phyloP scores from a whole-genome alignment of 371 early-diverging fungal species.

The Thermomucor indicae-seudaticae region DNA sequence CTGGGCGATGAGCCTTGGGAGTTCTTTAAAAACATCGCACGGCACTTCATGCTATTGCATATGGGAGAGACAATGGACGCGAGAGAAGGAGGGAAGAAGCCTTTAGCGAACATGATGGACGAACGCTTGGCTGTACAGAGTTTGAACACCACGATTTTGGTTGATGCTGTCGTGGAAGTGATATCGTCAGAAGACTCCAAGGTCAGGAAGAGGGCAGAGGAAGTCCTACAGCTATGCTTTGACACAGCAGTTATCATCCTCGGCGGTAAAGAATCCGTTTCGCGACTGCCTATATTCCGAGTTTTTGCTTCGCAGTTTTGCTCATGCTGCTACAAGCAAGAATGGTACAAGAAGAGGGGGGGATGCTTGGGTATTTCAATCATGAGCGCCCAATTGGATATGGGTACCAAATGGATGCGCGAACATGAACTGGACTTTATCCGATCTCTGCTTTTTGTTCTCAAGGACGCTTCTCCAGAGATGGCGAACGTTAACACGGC shows the following conservation, averaged over 20 bases:
- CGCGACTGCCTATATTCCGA: constrained; percentile 71
- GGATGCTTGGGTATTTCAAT: constrained; percentile 89
- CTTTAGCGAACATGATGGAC: constrained; percentile 44
- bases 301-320: constrained; percentile 76
- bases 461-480: constrained; percentile 89
- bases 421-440: constrained; percentile 92
- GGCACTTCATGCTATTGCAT: constrained; percentile 74
- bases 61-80: constrained; percentile 64
- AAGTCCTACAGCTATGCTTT: constrained; percentile 62
- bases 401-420: constrained; percentile 87
- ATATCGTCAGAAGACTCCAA: constrained; percentile 68
- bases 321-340: constrained; percentile 82
- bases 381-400: constrained; percentile 74
- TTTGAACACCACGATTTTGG: constrained; percentile 60
- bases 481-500: constrained; percentile 73
- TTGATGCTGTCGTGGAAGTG: constrained; percentile 77
- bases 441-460: constrained; percentile 85
- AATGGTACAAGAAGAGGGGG: constrained; percentile 82
- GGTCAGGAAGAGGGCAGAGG: constrained; percentile 66
- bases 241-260: constrained; percentile 55
- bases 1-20: constrained; percentile 65
- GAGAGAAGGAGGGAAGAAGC: constrained; percentile 47
- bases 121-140: constrained; percentile 39
- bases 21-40: constrained; percentile 62
- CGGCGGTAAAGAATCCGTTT: constrained; percentile 58